Evolutionary conservation across 1,284 basidiomycete species (phyloP).

Genomic region (Naganishia albida): DNA sequence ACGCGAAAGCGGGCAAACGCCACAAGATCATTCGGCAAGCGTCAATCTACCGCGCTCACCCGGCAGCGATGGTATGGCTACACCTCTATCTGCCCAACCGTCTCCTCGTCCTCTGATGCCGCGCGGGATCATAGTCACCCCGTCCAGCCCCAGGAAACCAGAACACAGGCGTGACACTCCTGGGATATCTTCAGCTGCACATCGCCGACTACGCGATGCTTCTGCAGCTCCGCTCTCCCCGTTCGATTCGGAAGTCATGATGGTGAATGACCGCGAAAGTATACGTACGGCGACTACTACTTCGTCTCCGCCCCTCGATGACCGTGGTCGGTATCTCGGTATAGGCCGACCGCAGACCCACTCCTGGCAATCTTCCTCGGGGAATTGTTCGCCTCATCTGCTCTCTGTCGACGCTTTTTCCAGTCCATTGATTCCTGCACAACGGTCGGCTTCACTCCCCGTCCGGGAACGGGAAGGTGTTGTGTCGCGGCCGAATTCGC

Average conservation of each 20-base stretch:
- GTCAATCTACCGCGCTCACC: background rate
- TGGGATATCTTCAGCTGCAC: too few species aligned
- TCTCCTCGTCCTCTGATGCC: conserved; percentile 2
- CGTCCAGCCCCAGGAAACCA: conserved; percentile 13
- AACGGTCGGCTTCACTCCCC: conserved; percentile 18
- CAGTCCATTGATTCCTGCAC: background rate
- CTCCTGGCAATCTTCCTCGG: background rate
- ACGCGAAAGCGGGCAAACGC: too few species aligned
- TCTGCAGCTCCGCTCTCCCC: too few species aligned
- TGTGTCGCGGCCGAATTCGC: background rate
- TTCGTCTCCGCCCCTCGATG: too few species aligned
- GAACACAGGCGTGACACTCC: background rate
- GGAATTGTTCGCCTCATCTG: background rate
- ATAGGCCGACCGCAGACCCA: background rate
- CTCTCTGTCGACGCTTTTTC: background rate
- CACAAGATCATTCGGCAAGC: background rate
- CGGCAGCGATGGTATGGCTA: background rate
- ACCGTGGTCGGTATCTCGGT: background rate
- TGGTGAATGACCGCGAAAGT: background rate
- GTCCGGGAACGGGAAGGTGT: background rate
- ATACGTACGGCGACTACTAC: background rate
- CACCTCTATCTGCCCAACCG: background rate
- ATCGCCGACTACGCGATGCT: background rate
- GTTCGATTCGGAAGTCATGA: background rate
- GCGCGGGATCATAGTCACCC: conserved; percentile 11